These are phyloP conservation scores for Tilletia caries DNA, from an alignment of 1,284 basidiomycete species.

Conservation along the genomic window DNA sequence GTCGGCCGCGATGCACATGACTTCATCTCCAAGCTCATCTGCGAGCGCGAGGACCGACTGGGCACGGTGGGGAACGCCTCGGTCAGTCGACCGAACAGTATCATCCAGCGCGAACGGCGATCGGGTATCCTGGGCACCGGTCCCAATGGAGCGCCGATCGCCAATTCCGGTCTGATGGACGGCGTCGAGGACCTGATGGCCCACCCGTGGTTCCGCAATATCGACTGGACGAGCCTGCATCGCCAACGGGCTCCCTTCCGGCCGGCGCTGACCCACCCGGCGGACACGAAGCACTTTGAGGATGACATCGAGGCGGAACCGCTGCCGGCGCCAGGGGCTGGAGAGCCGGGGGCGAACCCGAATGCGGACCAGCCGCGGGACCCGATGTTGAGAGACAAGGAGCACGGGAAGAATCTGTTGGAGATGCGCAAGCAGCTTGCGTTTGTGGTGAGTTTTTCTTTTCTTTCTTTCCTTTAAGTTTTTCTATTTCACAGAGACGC, in stretches of 20 bases:
- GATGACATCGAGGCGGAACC: conserved; percentile 83
- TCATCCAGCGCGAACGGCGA: conserved; percentile 69
- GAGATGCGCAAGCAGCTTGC: conserved; percentile 85
- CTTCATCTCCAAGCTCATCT: conserved; percentile 80
- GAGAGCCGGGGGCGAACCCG: conserved; percentile 58
- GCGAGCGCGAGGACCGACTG: conserved; percentile 88
- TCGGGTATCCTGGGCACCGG: conserved; percentile 64
- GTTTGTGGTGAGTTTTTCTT: conserved; percentile 62
- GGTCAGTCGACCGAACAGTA: conserved; percentile 70
- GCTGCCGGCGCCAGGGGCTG: conserved; percentile 80
- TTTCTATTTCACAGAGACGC: too few species aligned
- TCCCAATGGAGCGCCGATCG: conserved; percentile 38
- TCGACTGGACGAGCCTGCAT: conserved; percentile 39
- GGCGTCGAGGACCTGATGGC: conserved; percentile 85
- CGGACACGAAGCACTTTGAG: conserved; percentile 54
- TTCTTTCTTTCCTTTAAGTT: not conserved
- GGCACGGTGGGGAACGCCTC: conserved; percentile 70
- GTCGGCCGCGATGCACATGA: conserved; percentile 80
- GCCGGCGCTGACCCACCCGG: conserved; percentile 65
- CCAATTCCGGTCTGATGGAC: conserved; percentile 57
- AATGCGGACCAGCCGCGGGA: conserved; percentile 72
- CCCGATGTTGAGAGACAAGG: conserved; percentile 76
- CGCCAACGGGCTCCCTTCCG: conserved; percentile 75
- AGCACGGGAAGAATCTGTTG: conserved; percentile 78
- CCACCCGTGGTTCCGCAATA: conserved; percentile 50